Base-by-base conservation (phyloP, 495 filamentous ascomycete species). In the Penicillium macrosclerotiorum region DNA sequence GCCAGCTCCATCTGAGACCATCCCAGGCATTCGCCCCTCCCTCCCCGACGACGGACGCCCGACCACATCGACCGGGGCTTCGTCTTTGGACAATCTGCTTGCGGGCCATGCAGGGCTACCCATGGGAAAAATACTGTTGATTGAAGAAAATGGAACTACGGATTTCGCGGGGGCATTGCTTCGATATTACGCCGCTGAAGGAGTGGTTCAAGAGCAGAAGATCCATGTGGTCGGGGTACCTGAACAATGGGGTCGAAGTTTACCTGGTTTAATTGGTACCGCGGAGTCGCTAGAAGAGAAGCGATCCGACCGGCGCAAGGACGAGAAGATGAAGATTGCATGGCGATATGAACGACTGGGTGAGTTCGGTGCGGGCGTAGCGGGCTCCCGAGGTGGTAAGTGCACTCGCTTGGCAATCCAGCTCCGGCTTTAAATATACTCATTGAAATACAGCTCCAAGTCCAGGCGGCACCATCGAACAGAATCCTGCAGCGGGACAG, bases 241-340 rank as follows among this genome's bases (percentile, higher is more conserved):
- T 7, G 85, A 90, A 29, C 73, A 74, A 44, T 97, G 93, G 93
- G 81, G 79, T 22, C 72, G 87, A 42, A 88, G 88, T 52, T 75
- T 97, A 14, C 93, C 93, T 8, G 92, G 84, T 0, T 50, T 93
- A 13, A 77, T 81, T 23, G 75, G 71, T 0, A 71, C 76, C 0
- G 67, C 64, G 3, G 77, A 75, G 6, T 69, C 60, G 9, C 67
- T 65, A 11, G 74, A 70, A 49, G 52, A 75, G 53, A 68, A 63
- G 31, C 54, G 69, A 37, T 52, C 62, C 7, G 59, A 60, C 54
- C 75, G 47, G 41, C 60, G 65, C 34, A 64, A 62, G 50, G 43
- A 78, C 23, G 89, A 94, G 44, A 85, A 81, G 64, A 98, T 98
- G 93, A 96, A 95, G 71, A 98, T 98, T 65, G 93, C 93, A 8